Percentiles rank a stretch among this genome's conserved stretches.
Conservation (phyloP, 306 rosid genomes). For the Echinosophora koreensis region DNA sequence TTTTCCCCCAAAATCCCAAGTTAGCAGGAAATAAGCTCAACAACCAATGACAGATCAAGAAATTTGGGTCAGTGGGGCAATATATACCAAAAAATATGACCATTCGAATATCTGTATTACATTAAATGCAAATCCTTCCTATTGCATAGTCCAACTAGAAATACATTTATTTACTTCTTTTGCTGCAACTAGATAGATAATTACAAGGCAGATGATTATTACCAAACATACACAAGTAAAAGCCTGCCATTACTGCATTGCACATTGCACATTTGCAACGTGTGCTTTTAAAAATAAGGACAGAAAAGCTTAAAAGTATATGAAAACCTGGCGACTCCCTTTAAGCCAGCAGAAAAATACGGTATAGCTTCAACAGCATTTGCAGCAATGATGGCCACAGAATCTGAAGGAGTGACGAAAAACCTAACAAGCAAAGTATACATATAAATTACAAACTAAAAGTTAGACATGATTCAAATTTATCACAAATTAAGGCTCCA, state of each 20-base stretch:
- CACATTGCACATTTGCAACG: not conserved
- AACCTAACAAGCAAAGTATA: slow-evolving; percentile 61
- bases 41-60: slow-evolving; percentile 30
- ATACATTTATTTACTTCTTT: not conserved
- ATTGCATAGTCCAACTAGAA: slow-evolving; percentile 34
- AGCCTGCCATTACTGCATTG: slow-evolving; percentile 38
- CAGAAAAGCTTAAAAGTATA: slow-evolving; percentile 18
- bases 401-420: slow-evolving; percentile 98
- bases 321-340: slow-evolving; percentile 97
- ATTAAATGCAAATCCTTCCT: slow-evolving; percentile 29
- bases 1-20: slow-evolving; percentile 7
- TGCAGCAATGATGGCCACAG: slow-evolving; percentile 99
- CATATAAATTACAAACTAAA: slow-evolving; percentile 23
- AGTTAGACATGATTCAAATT: slow-evolving; percentile 27
- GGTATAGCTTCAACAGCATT: slow-evolving; percentile 98
- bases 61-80: slow-evolving; percentile 13
- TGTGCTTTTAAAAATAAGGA: too few species aligned
- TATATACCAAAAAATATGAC: not conserved
- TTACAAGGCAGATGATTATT: slow-evolving; percentile 11
- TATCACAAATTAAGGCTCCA: slow-evolving; percentile 2
- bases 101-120: not conserved
- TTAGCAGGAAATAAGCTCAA: slow-evolving; percentile 34
- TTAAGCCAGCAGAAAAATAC: slow-evolving; percentile 90
- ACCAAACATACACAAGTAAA: slow-evolving; percentile 30
- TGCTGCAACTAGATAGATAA: slow-evolving; percentile 22